These are phyloP conservation scores for Sporopachydermia lactativora DNA, from an alignment of 805 yeast genomes.

Conservation along the genomic window DNA sequence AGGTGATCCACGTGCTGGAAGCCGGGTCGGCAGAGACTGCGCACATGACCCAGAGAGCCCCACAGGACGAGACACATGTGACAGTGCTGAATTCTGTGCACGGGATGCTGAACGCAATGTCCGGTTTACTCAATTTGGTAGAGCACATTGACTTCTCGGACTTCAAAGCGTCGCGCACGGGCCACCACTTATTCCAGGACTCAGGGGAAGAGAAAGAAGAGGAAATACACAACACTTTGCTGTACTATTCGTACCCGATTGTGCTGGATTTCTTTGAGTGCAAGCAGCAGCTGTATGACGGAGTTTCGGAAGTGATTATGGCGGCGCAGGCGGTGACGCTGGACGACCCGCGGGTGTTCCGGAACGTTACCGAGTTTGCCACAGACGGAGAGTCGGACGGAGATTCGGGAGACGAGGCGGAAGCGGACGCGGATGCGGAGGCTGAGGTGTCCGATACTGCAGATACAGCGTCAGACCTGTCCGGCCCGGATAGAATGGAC, in stretches of 20 bases:
- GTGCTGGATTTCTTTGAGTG: constrained; percentile 58
- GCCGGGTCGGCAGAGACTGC: constrained; percentile 19
- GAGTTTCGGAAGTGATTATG: constrained; percentile 43
- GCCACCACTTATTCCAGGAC: background rate
- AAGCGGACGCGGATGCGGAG: background rate
- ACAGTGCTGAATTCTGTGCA: constrained; percentile 39
- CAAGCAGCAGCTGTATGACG: constrained; percentile 60
- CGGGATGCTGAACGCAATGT: constrained; percentile 4
- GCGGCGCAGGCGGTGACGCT: constrained; percentile 57
- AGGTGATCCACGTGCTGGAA: constrained; percentile 27
- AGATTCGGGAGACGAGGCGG: background rate
- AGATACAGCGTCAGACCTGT: no score
- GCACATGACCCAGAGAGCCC: constrained; percentile 8
- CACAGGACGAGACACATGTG: constrained; percentile 30
- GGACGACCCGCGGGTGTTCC: constrained; percentile 63
- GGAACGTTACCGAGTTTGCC: constrained; percentile 27
- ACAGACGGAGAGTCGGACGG: background rate
- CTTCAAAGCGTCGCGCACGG: background rate
- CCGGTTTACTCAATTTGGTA: background rate
- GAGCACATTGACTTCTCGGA: background rate
- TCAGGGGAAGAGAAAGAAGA: background rate
- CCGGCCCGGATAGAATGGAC: no score
- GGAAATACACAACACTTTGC: background rate
- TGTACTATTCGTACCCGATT: constrained; percentile 1
- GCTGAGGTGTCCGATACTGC: background rate